These are phyloP conservation scores for Fusarium nisikadoi DNA, from an alignment of 2,329 filamentous ascomycete species.

Conservation along the genomic window DNA sequence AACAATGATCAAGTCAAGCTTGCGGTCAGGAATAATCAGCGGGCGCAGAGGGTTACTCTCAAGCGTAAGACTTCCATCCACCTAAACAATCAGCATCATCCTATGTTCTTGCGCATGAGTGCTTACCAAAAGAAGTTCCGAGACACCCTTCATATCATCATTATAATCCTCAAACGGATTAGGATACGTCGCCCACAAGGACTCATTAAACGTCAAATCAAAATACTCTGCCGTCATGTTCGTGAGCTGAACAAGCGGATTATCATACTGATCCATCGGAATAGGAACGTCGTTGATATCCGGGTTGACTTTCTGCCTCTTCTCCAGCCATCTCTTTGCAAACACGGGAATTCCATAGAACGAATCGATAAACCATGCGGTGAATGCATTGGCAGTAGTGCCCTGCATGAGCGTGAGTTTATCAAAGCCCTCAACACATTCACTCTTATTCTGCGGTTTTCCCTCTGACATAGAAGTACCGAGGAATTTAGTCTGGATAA, in stretches of 20 bases:
- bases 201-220: constrained; percentile 45
- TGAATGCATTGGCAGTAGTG: constrained; percentile 43
- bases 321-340: constrained; percentile 32
- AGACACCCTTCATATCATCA: constrained; percentile 38
- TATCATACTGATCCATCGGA: constrained; percentile 26
- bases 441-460: constrained; percentile 36
- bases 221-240: constrained; percentile 41
- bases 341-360: constrained; percentile 43
- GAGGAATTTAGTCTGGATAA: constrained; percentile 44
- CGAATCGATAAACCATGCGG: constrained; percentile 41
- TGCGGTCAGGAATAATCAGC: constrained; percentile 43
- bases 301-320: constrained; percentile 12
- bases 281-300: constrained; percentile 37
- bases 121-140: constrained; percentile 42
- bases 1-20: constrained; percentile 46
- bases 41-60: constrained; percentile 47
- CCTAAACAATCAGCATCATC: neutral
- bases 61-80: constrained; percentile 47
- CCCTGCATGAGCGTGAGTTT: constrained; percentile 48
- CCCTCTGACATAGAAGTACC: constrained; percentile 46
- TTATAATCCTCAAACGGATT: constrained; percentile 48
- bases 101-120: too few species aligned
- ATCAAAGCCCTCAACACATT: constrained; percentile 48
- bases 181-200: constrained; percentile 46
- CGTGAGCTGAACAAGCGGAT: constrained; percentile 38